Evolutionary conservation across 306 rosid species (phyloP).

Genomic region (Astragalus membranaceus): DNA sequence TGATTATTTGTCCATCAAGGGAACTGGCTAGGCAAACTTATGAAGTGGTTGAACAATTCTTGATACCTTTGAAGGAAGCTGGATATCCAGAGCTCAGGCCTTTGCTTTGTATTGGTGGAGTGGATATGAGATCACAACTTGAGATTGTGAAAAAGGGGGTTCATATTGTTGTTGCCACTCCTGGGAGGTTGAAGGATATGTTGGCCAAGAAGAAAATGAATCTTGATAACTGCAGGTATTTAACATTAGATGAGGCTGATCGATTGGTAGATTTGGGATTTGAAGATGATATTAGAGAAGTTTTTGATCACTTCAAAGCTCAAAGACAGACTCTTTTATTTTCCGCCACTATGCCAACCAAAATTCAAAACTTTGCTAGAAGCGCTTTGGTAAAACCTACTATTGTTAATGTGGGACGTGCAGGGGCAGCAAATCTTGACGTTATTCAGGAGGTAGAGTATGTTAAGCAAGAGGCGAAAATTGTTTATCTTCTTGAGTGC

Average conservation of each 20-base stretch:
- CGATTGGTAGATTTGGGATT: conserved; percentile 91
- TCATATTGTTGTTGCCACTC: conserved; percentile 95
- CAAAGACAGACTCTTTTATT: conserved; percentile 87
- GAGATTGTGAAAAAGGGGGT: conserved; percentile 88
- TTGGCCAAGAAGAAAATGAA: conserved; percentile 90
- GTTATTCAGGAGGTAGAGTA: conserved; percentile 94
- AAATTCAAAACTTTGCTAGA: conserved; percentile 84
- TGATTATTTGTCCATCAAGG: conserved; percentile 82
- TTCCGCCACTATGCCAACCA: conserved; percentile 93
- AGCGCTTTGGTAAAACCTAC: conserved; percentile 73
- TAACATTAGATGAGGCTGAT: conserved; percentile 91
- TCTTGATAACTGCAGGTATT: conserved; percentile 82
- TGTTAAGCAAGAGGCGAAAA: conserved; percentile 90
- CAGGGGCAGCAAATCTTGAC: conserved; percentile 91
- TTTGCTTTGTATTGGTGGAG: conserved; percentile 91
- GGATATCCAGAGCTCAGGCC: conserved; percentile 90
- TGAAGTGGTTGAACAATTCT: conserved; percentile 78
- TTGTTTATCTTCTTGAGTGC: conserved; percentile 86
- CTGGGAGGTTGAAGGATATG: conserved; percentile 95
- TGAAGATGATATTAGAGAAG: conserved; percentile 85
- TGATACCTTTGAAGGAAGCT: conserved; percentile 71
- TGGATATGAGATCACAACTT: conserved; percentile 80
- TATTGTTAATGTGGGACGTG: conserved; percentile 82
- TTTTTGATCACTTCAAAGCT: conserved; percentile 87
- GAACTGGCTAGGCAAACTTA: conserved; percentile 94